Evolutionary conservation across 2,329 filamentous ascomycete genomes (phyloP), one percentile per base, ranked within the genome.

Genomic region (Hawksworthiomyces lignivorus): DNA sequence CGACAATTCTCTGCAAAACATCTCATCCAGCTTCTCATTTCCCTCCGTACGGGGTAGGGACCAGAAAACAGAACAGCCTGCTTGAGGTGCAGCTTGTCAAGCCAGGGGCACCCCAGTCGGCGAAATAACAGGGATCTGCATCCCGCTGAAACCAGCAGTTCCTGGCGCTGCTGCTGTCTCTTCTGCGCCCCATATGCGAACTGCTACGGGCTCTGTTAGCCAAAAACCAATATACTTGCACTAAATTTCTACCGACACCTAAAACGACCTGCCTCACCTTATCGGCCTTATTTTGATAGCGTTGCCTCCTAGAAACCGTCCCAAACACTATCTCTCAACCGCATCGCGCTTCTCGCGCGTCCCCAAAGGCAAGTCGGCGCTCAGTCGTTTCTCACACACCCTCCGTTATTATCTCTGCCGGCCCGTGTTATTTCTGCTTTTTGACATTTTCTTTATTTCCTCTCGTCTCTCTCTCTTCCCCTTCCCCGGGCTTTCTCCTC

Each of bases 301-400:
- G 27, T 15, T 20, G 29, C 35, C 18, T 33, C 30, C 36, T 24
- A 37, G 14, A 38, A n/a, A 29, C 27, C 31, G 15, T 27, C 29
- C n/a, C 19, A 22, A 33, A 29, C 29, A 26, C 42, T 30, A 30
- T 37, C 36, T 7, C 10, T 45, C 27, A 27, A 17, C 34, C 21
- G 17, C 39, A 36, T 45, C 48, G 46, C 48, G 48, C 48, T 45
- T 50, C 44, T 50, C 45, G 48, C 48, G 48, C 48, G 45, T 46
- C 41, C 27, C 22, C 19, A 8, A 9, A 7, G 11, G n/a, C 20
- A 19, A 34, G 18, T 7, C 21, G 19, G 21, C 21, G 27, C 29
- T 43, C n/a, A 32, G 29, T 39, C 31, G 21, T 18, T 24, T 39
- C 22, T 22, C 21, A 33, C 36, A 26, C 24, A 26, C 24, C 24